Base-by-base conservation (phyloP, 73 alveolate genomes). In the Symbiodinium natans region DNA sequence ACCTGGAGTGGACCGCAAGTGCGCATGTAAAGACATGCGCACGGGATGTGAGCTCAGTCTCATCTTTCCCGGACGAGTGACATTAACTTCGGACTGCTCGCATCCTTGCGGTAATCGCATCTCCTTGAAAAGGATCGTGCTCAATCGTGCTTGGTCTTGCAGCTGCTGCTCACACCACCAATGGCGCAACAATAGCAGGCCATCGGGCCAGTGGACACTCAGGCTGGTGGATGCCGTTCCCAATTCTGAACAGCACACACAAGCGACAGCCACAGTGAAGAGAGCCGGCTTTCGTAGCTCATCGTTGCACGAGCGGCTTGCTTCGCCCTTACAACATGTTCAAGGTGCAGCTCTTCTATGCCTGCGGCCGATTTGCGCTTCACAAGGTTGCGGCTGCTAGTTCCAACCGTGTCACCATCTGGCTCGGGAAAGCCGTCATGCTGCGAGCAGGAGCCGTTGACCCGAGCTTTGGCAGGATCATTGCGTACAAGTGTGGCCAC, bases 291-390 rank as follows among this genome's bases (percentile, higher is more conserved):
- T 52, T 27, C 71, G 71, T 21, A 1, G 71, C 23, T 29, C n/a
- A 52, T 52, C 71, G 1, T 52, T 7, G 71, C 71, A 52, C 9
- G 25, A 52, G 71, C 71, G 2, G 71, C 31, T 19, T n/a, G n/a
- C n/a, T n/a, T n/a, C n/a, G n/a, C n/a, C n/a, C n/a, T n/a, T n/a
- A 52, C 31, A 52, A 15, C 71, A 21, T 52, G n/a, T 25, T 29
- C 48, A 29, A 90, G 97, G 97, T 90, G 21, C 97, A 90, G 77
- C 80, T 90, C 41, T 90, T 90, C 88, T 90, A 90, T 40, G 97
- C 97, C 48, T 90, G 97, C 40, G 97, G 97, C 6, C 97, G 97
- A 9, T 73, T 90, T 17, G 97, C 89, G 25, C 97, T 90, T 13
- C 39, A 90, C 80, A 90, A 90, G 97, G 97, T 39, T 36, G 21